A percentile compares a stretch with the other conserved stretches of the same genome.
Conservation (phyloP, 371 early-diverging fungal species). For the Mucor indicus region DNA sequence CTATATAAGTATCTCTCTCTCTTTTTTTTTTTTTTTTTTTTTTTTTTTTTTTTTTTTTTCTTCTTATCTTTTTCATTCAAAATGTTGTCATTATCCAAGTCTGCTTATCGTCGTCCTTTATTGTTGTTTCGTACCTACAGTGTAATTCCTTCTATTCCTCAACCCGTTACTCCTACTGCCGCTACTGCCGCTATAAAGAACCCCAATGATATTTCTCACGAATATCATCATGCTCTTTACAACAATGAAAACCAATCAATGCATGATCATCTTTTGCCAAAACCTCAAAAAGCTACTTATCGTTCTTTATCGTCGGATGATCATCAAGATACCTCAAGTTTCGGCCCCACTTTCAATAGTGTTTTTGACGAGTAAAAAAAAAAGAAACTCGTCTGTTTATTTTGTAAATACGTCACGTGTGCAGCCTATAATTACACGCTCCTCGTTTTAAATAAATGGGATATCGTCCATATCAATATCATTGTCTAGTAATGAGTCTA, state of each 20-base stretch:
- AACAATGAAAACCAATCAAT: slow-evolving; percentile 21
- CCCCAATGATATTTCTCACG: background rate
- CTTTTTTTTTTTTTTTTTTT: background rate
- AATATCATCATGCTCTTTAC: slow-evolving; percentile 14
- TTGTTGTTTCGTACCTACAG: slow-evolving; percentile 1
- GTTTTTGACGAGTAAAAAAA: slow-evolving; percentile 16
- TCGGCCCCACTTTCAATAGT: slow-evolving; percentile 12
- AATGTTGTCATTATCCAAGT: background rate
- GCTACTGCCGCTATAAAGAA: background rate
- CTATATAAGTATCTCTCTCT: too few relatives aligned
- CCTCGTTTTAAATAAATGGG: slow-evolving; percentile 39
- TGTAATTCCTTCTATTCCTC: slow-evolving; percentile 4
- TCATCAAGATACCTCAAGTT: slow-evolving; percentile 1
- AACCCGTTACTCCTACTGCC: background rate
- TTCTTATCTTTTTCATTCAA: background rate
- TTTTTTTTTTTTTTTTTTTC: background rate
- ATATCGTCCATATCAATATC: slow-evolving; percentile 57
- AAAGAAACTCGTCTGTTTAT: background rate
- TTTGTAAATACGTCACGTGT: background rate
- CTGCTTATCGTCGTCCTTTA: background rate
- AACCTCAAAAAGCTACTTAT: slow-evolving; percentile 3
- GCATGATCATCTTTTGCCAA: too few relatives aligned
- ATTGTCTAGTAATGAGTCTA: slow-evolving; percentile 42
- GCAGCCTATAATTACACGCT: background rate
- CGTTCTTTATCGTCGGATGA: slow-evolving; percentile 9